phyloP scores from a whole-genome alignment of 257 asterid species.

The Solanum peruvianum region DNA sequence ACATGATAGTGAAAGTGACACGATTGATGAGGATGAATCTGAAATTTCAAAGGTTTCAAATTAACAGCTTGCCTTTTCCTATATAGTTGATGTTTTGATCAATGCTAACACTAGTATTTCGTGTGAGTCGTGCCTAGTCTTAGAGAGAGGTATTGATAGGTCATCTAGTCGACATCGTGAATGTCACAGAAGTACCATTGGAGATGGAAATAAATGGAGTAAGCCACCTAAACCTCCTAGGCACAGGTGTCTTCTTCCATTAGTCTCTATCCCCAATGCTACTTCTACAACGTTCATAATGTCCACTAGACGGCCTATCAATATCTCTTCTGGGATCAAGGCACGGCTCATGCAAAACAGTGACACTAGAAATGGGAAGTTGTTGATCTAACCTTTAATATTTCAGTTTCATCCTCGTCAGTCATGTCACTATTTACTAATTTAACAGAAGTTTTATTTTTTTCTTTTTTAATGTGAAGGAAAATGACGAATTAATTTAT shows the following conservation, averaged over 20 bases:
- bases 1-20: not conserved
- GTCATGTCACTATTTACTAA: not conserved
- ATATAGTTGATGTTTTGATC: constrained; percentile 27
- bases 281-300: constrained; percentile 53
- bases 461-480: no score
- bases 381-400: constrained; percentile 9
- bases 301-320: constrained; percentile 32
- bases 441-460: no score
- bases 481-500: no score
- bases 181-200: constrained; percentile 39
- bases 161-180: constrained; percentile 36
- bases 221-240: constrained; percentile 37
- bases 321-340: constrained; percentile 34
- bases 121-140: constrained; percentile 31
- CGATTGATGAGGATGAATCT: not conserved
- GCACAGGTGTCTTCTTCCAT: constrained; percentile 1
- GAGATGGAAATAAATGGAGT: constrained; percentile 58
- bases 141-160: constrained; percentile 49
- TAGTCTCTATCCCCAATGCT: constrained; percentile 28
- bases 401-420: constrained; percentile 4
- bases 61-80: not conserved
- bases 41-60: constrained; percentile 11
- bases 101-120: constrained; percentile 13
- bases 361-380: not conserved
- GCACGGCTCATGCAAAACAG: constrained; percentile 23